Evolutionary conservation across 805 yeast genomes (phyloP).

Genomic region (Saturnispora zaruensis): DNA sequence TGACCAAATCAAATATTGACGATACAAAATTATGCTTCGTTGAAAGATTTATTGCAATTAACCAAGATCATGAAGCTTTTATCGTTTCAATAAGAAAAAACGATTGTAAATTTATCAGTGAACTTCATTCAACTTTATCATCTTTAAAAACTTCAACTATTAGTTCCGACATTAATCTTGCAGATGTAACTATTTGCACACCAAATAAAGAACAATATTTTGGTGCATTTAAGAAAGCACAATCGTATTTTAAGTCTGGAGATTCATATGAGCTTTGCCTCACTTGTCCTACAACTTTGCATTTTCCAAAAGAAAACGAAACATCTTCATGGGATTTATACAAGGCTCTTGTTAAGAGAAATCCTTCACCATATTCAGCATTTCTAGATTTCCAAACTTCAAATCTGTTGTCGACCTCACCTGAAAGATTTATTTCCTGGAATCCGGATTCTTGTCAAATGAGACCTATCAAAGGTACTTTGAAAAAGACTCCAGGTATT

Average conservation of each 20-base stretch:
- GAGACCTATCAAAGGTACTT: slow-evolving; percentile 96
- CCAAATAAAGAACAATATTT: slow-evolving; percentile 52
- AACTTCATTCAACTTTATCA: not conserved
- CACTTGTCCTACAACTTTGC: slow-evolving; percentile 63
- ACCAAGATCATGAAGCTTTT: slow-evolving; percentile 42
- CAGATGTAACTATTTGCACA: slow-evolving; percentile 27
- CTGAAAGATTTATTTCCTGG: slow-evolving; percentile 91
- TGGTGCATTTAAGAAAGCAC: slow-evolving; percentile 52
- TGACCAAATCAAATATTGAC: slow-evolving; percentile 40
- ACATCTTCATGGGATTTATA: slow-evolving; percentile 72
- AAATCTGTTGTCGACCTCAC: slow-evolving; percentile 76
- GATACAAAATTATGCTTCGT: slow-evolving; percentile 70
- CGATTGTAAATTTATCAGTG: slow-evolving; percentile 31
- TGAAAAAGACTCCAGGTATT: slow-evolving; percentile 51
- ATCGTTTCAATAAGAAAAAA: slow-evolving; percentile 41
- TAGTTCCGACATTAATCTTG: not conserved
- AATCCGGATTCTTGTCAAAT: slow-evolving; percentile 54
- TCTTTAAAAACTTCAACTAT: not conserved
- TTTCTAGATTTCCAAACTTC: slow-evolving; percentile 62
- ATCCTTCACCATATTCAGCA: slow-evolving; percentile 92
- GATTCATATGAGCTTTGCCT: slow-evolving; percentile 92
- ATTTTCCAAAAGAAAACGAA: slow-evolving; percentile 33
- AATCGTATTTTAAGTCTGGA: slow-evolving; percentile 60
- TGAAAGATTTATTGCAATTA: slow-evolving; percentile 50
- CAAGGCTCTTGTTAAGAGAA: slow-evolving; percentile 55